Evolutionary conservation across 208 protist genomes (phyloP).

Genomic region (Tetramitus jugosus): DNA sequence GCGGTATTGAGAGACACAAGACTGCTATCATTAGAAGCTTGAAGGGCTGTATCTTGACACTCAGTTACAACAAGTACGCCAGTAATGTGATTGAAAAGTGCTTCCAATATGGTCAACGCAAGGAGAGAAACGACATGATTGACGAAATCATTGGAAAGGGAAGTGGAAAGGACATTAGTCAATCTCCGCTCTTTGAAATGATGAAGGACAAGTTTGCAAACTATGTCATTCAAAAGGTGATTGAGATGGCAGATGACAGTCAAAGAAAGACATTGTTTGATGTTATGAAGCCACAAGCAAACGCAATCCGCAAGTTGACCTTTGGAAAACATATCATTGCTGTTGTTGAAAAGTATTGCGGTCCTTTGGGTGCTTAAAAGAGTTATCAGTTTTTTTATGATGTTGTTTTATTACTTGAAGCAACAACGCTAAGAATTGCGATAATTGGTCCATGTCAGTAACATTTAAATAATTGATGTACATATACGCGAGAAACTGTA

Average conservation of each 20-base stretch:
- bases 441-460: too few species aligned
- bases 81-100: slow-evolving; percentile 97
- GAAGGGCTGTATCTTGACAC: slow-evolving; percentile 60
- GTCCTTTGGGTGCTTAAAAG: too few species aligned
- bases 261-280: not conserved
- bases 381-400: too few species aligned
- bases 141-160: slow-evolving; percentile 76
- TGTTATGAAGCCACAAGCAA: not conserved
- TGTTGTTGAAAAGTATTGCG: not conserved
- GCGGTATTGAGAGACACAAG: slow-evolving; percentile 58
- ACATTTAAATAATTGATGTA: too few species aligned
- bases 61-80: slow-evolving; percentile 93
- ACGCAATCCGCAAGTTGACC: not conserved
- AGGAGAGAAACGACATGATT: slow-evolving; percentile 71
- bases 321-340: slow-evolving; percentile 12
- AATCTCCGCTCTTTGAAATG: slow-evolving; percentile 36
- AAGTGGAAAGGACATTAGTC: slow-evolving; percentile 70
- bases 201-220: slow-evolving; percentile 86
- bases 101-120: slow-evolving; percentile 64
- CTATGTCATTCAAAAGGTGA: slow-evolving; percentile 88
- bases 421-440: too few species aligned
- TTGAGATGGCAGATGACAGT: not conserved
- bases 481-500: too few species aligned
- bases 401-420: too few species aligned
- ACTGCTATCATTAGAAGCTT: slow-evolving; percentile 68